These are phyloP conservation scores for Candida sp. DNA, from an alignment of 1,139 yeast genomes.

Conservation along the genomic window DNA sequence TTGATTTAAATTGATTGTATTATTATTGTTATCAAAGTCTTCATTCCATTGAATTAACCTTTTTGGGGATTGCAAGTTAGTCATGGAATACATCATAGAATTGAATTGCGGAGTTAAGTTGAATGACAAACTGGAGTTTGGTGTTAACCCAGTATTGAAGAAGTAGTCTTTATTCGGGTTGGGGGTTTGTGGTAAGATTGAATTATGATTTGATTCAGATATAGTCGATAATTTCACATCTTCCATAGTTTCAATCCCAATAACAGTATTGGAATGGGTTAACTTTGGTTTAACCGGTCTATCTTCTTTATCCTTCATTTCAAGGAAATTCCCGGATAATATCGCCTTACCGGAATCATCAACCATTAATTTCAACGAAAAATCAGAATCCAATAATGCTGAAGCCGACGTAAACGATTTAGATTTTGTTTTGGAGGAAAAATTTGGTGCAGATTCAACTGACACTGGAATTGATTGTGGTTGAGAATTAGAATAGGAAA, in stretches of 20 bases:
- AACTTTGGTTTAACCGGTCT: constrained; percentile 24
- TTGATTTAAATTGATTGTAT: constrained; percentile 3
- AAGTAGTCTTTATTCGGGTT: constrained; percentile 29
- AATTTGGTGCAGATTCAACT: neutral
- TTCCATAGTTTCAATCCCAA: constrained; percentile 24
- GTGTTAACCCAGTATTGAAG: constrained; percentile 33
- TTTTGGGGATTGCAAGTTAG: constrained; percentile 16
- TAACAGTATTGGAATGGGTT: constrained; percentile 25
- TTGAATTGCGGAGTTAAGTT: constrained; percentile 45
- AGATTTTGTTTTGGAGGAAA: neutral
- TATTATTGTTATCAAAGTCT: neutral
- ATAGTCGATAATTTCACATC: neutral
- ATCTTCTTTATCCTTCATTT: neutral
- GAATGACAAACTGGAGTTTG: constrained; percentile 19
- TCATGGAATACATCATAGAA: constrained; percentile 39
- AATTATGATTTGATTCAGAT: neutral
- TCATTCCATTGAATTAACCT: constrained; percentile 3
- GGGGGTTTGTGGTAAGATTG: constrained; percentile 32
- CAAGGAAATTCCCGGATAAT: constrained; percentile 21
- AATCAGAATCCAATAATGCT: constrained; percentile 15
- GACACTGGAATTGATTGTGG: neutral
- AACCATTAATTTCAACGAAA: constrained; percentile 33
- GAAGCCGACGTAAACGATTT: neutral
- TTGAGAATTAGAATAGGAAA: neutral
- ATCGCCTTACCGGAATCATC: constrained; percentile 47